Conservation (phyloP, 208 protist genomes). For the Vickermania ingenoplastis region DNA sequence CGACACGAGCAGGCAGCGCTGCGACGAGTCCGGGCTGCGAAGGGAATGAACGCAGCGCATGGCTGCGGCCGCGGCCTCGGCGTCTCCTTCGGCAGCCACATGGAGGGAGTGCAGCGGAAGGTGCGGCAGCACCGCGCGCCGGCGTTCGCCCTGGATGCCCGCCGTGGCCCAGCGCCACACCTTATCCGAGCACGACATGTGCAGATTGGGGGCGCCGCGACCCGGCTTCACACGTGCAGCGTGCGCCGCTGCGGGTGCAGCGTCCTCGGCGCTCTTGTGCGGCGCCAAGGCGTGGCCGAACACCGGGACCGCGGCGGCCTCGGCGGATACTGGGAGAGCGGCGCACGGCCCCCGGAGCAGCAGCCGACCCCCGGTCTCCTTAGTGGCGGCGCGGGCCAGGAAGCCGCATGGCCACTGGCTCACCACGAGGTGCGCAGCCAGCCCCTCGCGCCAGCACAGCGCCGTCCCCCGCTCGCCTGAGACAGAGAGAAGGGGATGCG, state of each 20-base stretch:
- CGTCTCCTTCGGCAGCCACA: constrained; percentile 6
- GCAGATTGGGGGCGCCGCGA: constrained; percentile 54
- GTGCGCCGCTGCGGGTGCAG: constrained; percentile 9
- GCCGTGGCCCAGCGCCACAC: constrained; percentile 63
- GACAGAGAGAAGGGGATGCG: background rate
- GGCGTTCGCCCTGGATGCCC: constrained; percentile 58
- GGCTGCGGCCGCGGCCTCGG: background rate
- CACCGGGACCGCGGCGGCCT: constrained; percentile 2
- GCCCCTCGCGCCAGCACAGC: constrained; percentile 8
- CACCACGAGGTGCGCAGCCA: constrained; percentile 53
- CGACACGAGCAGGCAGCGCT: too few relatives aligned
- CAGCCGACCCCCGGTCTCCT: constrained; percentile 37
- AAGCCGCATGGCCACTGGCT: constrained; percentile 68
- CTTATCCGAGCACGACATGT: constrained; percentile 89
- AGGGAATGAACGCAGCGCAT: too few relatives aligned
- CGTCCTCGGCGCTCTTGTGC: constrained; percentile 32
- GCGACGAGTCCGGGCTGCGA: too few relatives aligned
- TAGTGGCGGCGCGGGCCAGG: constrained; percentile 27
- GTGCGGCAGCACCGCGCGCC: constrained; percentile 20
- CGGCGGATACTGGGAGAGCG: background rate
- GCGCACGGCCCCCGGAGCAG: constrained; percentile 35
- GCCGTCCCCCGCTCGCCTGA: background rate
- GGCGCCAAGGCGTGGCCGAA: constrained; percentile 28
- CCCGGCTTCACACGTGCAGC: constrained; percentile 75
- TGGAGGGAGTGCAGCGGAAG: constrained; percentile 29